Conservation (phyloP, 2,329 filamentous ascomycete species). For the Clonostachys byssicola region DNA sequence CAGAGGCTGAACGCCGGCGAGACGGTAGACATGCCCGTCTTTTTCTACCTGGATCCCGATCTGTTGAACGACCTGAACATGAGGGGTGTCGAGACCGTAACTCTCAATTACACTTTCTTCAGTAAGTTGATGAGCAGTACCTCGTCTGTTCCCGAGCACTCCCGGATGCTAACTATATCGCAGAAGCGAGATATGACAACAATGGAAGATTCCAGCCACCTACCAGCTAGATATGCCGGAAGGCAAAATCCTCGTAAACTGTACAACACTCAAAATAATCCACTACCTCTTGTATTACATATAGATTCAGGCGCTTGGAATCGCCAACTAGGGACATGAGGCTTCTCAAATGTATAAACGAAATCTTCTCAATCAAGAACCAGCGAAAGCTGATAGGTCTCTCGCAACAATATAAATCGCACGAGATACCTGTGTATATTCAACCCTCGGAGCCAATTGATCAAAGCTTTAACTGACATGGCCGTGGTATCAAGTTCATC, state of each 20-base stretch:
- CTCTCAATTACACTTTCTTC: slow-evolving; percentile 96
- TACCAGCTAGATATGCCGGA: slow-evolving; percentile 1
- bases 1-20: slow-evolving; percentile 92
- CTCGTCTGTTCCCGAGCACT: background rate
- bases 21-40: slow-evolving; percentile 98
- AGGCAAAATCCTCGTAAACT: background rate
- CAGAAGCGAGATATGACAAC: slow-evolving; percentile 41
- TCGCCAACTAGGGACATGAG: no score
- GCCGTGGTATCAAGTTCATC: no score
- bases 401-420: no score
- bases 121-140: slow-evolving; percentile 55
- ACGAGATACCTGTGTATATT: no score
- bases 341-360: no score
- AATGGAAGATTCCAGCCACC: slow-evolving; percentile 38
- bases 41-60: slow-evolving; percentile 98
- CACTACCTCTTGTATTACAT: background rate
- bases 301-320: no score
- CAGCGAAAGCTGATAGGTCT: no score
- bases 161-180: slow-evolving; percentile 23
- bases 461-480: no score
- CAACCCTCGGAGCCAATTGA: no score
- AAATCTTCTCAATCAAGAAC: no score
- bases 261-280: background rate
- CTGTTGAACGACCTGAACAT: slow-evolving; percentile 89
- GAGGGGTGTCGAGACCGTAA: slow-evolving; percentile 92